phyloP scores from a whole-genome alignment of 1,284 basidiomycete genomes.

The Hypsizygus ulmarius region DNA sequence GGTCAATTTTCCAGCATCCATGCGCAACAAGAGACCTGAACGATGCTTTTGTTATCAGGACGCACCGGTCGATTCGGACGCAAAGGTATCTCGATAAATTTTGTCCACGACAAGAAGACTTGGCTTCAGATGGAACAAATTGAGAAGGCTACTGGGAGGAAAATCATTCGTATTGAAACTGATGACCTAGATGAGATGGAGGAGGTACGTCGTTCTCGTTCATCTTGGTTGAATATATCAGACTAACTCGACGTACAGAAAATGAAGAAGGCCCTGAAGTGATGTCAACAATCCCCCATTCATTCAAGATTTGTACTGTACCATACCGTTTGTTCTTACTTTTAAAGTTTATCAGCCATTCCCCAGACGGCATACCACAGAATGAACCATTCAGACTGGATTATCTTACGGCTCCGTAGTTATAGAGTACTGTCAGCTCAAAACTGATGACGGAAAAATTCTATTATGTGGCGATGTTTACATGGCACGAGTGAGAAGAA shows the following conservation, averaged over 20 bases:
- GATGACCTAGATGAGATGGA: conserved; percentile 89
- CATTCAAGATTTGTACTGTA: background rate
- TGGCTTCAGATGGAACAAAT: conserved; percentile 86
- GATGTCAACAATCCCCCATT: conserved; percentile 13
- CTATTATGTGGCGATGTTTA: conserved; percentile 16
- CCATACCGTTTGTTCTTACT: too few species aligned
- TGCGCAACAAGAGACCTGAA: background rate
- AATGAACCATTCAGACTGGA: too few species aligned
- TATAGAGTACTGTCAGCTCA: background rate
- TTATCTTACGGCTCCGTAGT: too few species aligned
- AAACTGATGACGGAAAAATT: conserved; percentile 3
- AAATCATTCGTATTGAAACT: conserved; percentile 81
- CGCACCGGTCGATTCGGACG: conserved; percentile 95
- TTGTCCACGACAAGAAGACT: conserved; percentile 85
- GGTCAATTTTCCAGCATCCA: conserved; percentile 22
- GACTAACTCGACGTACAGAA: conserved; percentile 39
- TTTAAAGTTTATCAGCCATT: background rate
- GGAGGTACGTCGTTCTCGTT: conserved; percentile 47
- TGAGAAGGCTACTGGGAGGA: conserved; percentile 70
- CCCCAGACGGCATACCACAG: conserved; percentile 5
- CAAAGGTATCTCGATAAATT: conserved; percentile 95
- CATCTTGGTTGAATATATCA: background rate
- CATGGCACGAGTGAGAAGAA: conserved; percentile 8
- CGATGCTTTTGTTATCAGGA: conserved; percentile 45
- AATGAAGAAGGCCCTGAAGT: conserved; percentile 78